Evolutionary conservation across 108 stramenopile genomes (phyloP), one percentile per base, ranked within the genome.

Genomic region (Nitzschia sp.): DNA sequence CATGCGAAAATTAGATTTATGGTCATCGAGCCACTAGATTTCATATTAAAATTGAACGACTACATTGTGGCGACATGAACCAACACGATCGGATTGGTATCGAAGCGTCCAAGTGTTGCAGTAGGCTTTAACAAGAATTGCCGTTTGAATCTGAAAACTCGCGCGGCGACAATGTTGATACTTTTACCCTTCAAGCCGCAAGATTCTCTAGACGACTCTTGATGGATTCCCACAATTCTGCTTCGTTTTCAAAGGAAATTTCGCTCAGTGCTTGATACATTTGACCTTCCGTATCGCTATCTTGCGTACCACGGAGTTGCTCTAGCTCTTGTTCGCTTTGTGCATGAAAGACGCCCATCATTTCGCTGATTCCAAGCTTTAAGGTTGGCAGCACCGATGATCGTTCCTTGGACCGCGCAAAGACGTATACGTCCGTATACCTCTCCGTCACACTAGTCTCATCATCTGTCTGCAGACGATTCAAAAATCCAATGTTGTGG

Each of bases 271-370:
- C 71, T 29, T 57, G 68, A 30, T 46, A 60, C 75, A 76, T 76
- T 26, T 32, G 58, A 33, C 59, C 33, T 25, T 70, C 24, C 9
- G 54, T 54, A 54, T 35, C 29, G 8, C 26, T 24, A 27, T 46
- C 53, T n/a, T 56, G n/a, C 25, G 26, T 70, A 25, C 32, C 32
- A 34, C 56, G 2, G 15, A 72, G 42, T 36, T 26, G 5, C 6
- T 77, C 64, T 63, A 84, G 33, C 51, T 84, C 75, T 26, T 74
- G 68, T 38, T 76, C 74, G 9, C 71, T 73, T 28, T 74, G 74
- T 29, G 77, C 68, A 54, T 87, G 86, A 59, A 87, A 87, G 2
- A 82, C 36, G 1, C 86, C 86, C 53, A 87, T 70, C 75, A 76
- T 75, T 69, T 87, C 86, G 49, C 78, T 78, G 2, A 79, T 54